phyloP scores from a whole-genome alignment of 331 rosid species.

The Arachis monticola region DNA sequence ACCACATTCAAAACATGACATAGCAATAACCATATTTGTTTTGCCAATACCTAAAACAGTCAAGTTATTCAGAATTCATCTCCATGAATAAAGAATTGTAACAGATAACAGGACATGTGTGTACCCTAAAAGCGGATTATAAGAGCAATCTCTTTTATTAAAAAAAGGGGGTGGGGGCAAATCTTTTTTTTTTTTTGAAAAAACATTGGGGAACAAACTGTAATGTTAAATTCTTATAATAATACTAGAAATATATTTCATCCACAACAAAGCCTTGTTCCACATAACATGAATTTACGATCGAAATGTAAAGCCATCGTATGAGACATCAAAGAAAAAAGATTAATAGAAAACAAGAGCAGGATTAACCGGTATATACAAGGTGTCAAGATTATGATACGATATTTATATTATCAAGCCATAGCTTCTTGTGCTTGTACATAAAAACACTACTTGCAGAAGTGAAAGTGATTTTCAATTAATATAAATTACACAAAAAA shows the following conservation, averaged over 20 bases:
- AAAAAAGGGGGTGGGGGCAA: no score
- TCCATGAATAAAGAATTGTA: conserved; percentile 20
- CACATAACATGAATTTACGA: background rate
- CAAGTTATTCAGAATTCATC: conserved; percentile 42
- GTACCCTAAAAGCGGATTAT: background rate
- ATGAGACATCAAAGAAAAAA: background rate
- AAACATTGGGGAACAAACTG: background rate
- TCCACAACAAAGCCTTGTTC: background rate
- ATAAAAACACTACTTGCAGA: no score
- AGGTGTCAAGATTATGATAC: background rate
- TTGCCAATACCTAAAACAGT: conserved; percentile 65
- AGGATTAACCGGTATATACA: background rate
- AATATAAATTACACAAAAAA: background rate
- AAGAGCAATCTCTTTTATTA: no score
- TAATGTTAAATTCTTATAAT: background rate
- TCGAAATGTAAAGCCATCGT: background rate
- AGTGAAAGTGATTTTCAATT: background rate
- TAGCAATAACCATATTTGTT: conserved; percentile 40
- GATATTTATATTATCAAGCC: conserved; percentile 29
- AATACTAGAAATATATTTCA: no score
- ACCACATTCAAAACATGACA: conserved; percentile 39
- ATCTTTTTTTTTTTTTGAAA: background rate
- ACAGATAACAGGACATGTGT: background rate
- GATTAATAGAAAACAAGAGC: conserved; percentile 1
- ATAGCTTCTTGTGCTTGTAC: background rate